These are phyloP conservation scores for Heterococcus sp. DNA, from an alignment of 108 stramenopile species.

Conservation along the genomic window DNA sequence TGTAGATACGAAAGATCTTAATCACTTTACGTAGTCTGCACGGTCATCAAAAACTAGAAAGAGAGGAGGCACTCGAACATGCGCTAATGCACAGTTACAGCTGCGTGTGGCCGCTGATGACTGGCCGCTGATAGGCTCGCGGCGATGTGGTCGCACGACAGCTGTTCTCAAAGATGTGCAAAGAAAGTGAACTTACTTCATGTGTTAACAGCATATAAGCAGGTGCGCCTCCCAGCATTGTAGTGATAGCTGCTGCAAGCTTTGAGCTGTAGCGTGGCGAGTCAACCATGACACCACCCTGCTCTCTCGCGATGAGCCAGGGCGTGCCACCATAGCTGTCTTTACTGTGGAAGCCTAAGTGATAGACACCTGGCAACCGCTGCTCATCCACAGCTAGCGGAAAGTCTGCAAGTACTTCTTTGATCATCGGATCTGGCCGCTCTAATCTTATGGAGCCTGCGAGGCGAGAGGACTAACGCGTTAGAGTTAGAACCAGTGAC, in stretches of 20 bases:
- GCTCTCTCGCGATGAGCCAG: slow-evolving; percentile 19
- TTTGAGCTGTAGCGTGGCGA: slow-evolving; percentile 38
- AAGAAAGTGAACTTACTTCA: too few species aligned
- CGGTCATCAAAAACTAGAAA: too few species aligned
- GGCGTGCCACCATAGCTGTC: slow-evolving; percentile 38
- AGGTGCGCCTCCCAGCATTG: neutral
- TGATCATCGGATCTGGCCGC: slow-evolving; percentile 28
- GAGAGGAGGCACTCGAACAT: too few species aligned
- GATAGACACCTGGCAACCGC: slow-evolving; percentile 42
- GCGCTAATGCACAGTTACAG: too few species aligned
- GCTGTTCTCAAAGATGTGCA: too few species aligned
- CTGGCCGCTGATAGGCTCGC: too few species aligned
- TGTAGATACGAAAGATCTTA: too few species aligned
- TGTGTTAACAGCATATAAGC: neutral
- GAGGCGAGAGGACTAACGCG: too few species aligned
- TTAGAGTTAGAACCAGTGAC: too few species aligned
- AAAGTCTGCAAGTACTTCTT: slow-evolving; percentile 32
- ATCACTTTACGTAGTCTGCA: too few species aligned
- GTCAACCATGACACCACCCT: slow-evolving; percentile 42
- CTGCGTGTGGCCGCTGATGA: too few species aligned
- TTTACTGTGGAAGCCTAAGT: slow-evolving; percentile 42
- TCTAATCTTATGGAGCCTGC: slow-evolving; percentile 31
- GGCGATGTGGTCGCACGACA: too few species aligned
- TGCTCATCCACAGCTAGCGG: slow-evolving; percentile 38
- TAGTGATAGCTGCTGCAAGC: slow-evolving; percentile 12